Evolutionary conservation across 2,329 filamentous ascomycete genomes (phyloP), one percentile per base, ranked within the genome.

Genomic region (Colletotrichum kahawae): DNA sequence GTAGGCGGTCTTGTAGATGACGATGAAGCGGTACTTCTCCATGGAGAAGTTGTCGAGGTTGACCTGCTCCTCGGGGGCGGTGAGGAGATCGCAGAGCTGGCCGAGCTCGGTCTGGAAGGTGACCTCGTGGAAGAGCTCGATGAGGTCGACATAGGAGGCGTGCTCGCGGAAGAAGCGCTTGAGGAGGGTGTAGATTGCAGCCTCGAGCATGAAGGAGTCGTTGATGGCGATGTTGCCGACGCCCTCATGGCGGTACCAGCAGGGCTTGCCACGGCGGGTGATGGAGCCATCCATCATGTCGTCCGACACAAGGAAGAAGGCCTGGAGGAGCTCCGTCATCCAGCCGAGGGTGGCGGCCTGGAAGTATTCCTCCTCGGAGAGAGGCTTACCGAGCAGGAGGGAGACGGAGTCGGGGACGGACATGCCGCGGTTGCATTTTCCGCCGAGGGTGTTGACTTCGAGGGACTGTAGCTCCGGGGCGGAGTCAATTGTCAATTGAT

Each of bases 1-100:
- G 90, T 97, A 99, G 67, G 97, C 96, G 29, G 97, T 99, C 92
- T 99, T 99, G 93, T 98, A 98, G 87, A 98, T 95, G 87, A 99
- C 97, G 82, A 99, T 99, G 90, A 98, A 99, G 81, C 90, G 93
- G 90, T 98, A 98, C 90, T 98, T 99, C 77, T 96, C 91, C 85
- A 98, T 90, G 85, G 93, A 95, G 90, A 99, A 99, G 89, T 98
- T 98, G 90, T 95, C 90, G 78, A 99, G 93, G 87, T 98, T 93
- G 82, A 98, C 94, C 77, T 93, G 89, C 84, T 98, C 96, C 87
- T 99, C 97, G 56, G 97, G 97, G 48, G 97, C 97, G 62, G 97
- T 99, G 83, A 98, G 92, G 78, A 99, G 90, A 85, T 99, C 97
- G 85, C 95, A 97, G 71, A 95, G 89, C 90, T 99, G 97, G 79